Percentiles rank a stretch among this genome's conserved stretches.
Conservation (phyloP, 345 rosid genomes). For the Acer negundo region DNA sequence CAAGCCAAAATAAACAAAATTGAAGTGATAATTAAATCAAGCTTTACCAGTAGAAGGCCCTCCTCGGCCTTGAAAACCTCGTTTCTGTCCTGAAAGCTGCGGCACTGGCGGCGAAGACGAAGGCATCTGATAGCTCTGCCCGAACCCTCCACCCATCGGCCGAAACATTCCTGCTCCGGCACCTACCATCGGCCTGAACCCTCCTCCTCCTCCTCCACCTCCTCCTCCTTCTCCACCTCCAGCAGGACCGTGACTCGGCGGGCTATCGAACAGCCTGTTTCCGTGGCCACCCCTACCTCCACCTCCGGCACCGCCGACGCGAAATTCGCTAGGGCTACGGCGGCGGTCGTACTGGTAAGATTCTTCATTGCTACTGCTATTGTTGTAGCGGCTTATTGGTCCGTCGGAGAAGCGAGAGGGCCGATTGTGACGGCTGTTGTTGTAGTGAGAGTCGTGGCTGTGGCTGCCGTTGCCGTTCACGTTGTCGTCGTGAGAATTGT, state of each 20-base stretch:
- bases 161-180: slow-evolving; percentile 36
- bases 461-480: too few relatives aligned
- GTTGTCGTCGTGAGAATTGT: slow-evolving; percentile 19
- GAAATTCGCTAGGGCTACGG: slow-evolving; percentile 64
- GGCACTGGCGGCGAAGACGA: slow-evolving; percentile 32
- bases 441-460: slow-evolving; percentile 44
- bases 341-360: slow-evolving; percentile 47
- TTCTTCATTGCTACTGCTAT: slow-evolving; percentile 31
- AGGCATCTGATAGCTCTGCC: slow-evolving; percentile 32
- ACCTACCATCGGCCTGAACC: slow-evolving; percentile 36
- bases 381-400: slow-evolving; percentile 33
- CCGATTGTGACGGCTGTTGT: slow-evolving; percentile 29
- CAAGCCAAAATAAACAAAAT: background rate
- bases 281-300: slow-evolving; percentile 35
- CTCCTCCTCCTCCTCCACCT: slow-evolving; percentile 36
- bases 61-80: slow-evolving; percentile 56
- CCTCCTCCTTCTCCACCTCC: slow-evolving; percentile 35
- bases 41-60: slow-evolving; percentile 45
- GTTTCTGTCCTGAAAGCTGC: slow-evolving; percentile 64
- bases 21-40: background rate
- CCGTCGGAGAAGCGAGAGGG: slow-evolving; percentile 54
- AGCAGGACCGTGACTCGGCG: slow-evolving; percentile 47
- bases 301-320: slow-evolving; percentile 33
- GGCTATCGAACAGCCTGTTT: slow-evolving; percentile 57
- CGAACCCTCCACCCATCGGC: slow-evolving; percentile 41